These are phyloP conservation scores for Pseudofabraea citricarpa DNA, from an alignment of 2,329 filamentous ascomycete genomes.

Conservation along the genomic window DNA sequence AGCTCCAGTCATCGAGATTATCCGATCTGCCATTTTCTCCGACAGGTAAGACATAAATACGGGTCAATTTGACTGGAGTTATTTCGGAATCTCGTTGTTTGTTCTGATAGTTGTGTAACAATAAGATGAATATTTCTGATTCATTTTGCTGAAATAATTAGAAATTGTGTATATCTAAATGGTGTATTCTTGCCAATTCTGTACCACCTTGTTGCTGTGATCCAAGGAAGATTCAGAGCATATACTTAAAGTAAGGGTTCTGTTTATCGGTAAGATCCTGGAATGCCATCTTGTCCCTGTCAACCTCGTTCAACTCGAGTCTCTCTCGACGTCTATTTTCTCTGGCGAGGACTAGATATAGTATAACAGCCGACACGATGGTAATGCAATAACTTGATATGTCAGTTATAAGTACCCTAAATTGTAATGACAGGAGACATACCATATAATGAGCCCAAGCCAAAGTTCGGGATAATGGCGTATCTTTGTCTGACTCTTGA, in stretches of 20 bases:
- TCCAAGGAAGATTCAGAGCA: too few species aligned
- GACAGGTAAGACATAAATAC: too few species aligned
- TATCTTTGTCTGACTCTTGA: slow-evolving; percentile 59
- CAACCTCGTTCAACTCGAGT: slow-evolving; percentile 49
- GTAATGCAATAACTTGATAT: slow-evolving; percentile 59
- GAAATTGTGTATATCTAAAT: too few species aligned
- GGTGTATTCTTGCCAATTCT: too few species aligned
- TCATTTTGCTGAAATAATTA: too few species aligned
- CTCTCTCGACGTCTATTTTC: slow-evolving; percentile 52
- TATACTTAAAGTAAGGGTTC: slow-evolving; percentile 62
- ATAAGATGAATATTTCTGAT: too few species aligned
- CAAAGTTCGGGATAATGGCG: slow-evolving; percentile 69
- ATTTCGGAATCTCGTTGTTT: too few species aligned
- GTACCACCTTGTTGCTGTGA: too few species aligned
- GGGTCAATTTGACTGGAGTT: too few species aligned
- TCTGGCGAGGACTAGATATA: slow-evolving; percentile 54
- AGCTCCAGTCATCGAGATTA: too few species aligned
- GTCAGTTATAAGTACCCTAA: slow-evolving; percentile 9
- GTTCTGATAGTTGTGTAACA: too few species aligned
- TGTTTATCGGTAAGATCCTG: slow-evolving; percentile 64
- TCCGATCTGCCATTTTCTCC: too few species aligned
- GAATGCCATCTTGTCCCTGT: slow-evolving; percentile 61
- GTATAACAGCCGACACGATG: slow-evolving; percentile 47
- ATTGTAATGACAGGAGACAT: slow-evolving; percentile 10
- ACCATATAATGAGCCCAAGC: slow-evolving; percentile 62